Base-by-base conservation (phyloP, 176 grass and related monocot genomes). In the Carex pumila region DNA sequence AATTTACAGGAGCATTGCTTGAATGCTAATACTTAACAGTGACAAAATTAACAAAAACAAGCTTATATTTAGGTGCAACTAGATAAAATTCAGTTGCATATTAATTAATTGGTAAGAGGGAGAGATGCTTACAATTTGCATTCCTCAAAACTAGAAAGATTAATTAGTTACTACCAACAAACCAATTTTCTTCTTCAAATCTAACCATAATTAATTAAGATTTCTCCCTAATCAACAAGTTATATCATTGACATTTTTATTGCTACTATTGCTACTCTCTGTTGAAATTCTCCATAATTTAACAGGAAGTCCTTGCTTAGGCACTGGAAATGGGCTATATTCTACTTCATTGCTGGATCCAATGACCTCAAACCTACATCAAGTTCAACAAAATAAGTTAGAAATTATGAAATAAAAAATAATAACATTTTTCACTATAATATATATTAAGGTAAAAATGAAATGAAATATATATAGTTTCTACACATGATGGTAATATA, bases 291-390 rank as follows among this genome's bases (percentile, higher is more conserved):
- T 79, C 89, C 88, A 83, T 37, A 96, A 55, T 54, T 84, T 96
- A 4, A 70, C 73, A 14, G 82, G 90, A 45, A 99, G 49, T 7
- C 97, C 97, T 14, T 92, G 77, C 66, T 93, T 92, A n/a, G 97
- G 97, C 12, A 99, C 87, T 15, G 97, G 97, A 86, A 99, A 99
- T n/a, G 97, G 97, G 56, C 88, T 88, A 86, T 92, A 96, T 92
- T 99, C 93, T 15, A 92, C 84, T 81, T 94, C 93, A 63, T 84
- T 86, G 0, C 79, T 63, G 32, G 86, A 88, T 54, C 71, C 93
- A 67, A 85, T 47, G 2, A 91, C 77, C 72, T 99, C 90, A 81
- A 87, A 99, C 81, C 93, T 99, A 88, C 88, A 88, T 84, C 12
- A 52, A 68, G 13, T 31, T 3, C 1, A 68, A 54, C 12, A 82